Conservation (phyloP, 2,329 filamentous ascomycete species). For the Alternaria metachromatica region DNA sequence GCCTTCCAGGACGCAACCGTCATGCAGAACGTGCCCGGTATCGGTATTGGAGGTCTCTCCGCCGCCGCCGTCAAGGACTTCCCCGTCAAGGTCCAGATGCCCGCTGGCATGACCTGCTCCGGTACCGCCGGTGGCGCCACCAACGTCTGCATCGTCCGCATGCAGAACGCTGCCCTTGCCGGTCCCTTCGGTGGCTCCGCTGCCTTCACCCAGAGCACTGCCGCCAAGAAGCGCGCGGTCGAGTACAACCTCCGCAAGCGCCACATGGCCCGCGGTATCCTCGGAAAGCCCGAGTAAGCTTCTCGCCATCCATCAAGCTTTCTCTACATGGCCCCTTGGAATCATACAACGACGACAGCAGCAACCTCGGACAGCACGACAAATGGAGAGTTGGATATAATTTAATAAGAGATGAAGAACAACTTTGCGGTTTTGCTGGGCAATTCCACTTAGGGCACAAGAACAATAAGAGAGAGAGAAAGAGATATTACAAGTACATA, state of each 20-base stretch:
- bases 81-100: slow-evolving; percentile 70
- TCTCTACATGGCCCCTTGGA: background rate
- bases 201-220: slow-evolving; percentile 67
- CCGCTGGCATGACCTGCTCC: slow-evolving; percentile 70
- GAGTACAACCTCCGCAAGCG: slow-evolving; percentile 57
- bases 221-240: slow-evolving; percentile 67
- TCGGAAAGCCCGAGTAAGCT: slow-evolving; percentile 37
- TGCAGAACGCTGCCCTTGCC: slow-evolving; percentile 67
- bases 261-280: slow-evolving; percentile 44
- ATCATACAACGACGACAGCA: background rate
- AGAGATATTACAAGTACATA: background rate
- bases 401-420: background rate
- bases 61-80: slow-evolving; percentile 68
- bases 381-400: background rate
- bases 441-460: background rate
- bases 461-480: background rate
- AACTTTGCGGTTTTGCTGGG: slow-evolving; percentile 3
- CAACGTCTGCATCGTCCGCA: slow-evolving; percentile 70
- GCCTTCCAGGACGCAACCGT: slow-evolving; percentile 68
- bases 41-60: slow-evolving; percentile 64
- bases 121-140: slow-evolving; percentile 64
- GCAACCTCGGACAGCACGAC: background rate
- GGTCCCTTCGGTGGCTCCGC: slow-evolving; percentile 72
- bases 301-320: background rate
- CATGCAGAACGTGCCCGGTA: slow-evolving; percentile 67